These are phyloP conservation scores for Penicillium paxilli DNA, from an alignment of 495 filamentous ascomycete species.

Conservation along the genomic window DNA sequence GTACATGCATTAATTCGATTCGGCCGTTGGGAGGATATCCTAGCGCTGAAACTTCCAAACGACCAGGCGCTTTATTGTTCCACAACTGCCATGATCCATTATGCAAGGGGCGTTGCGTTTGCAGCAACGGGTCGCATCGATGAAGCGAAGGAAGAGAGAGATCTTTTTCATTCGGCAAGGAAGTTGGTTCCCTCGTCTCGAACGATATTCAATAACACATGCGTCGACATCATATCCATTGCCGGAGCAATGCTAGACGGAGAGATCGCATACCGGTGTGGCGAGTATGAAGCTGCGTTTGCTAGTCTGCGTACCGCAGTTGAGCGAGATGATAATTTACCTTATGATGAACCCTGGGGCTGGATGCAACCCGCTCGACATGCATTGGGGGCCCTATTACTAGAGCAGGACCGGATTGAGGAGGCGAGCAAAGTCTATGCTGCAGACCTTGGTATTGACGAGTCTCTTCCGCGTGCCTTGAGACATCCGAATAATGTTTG, in stretches of 20 bases:
- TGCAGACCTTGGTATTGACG: constrained; percentile 61
- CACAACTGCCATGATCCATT: constrained; percentile 64
- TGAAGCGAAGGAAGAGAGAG: constrained; percentile 46
- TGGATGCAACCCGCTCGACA: constrained; percentile 71
- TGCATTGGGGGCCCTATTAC: constrained; percentile 61
- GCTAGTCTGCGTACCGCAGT: constrained; percentile 52
- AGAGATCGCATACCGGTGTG: constrained; percentile 64
- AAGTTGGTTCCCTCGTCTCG: constrained; percentile 50
- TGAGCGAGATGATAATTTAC: constrained; percentile 53
- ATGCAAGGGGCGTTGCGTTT: constrained; percentile 62
- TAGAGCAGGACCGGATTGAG: constrained; percentile 59
- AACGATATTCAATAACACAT: constrained; percentile 66
- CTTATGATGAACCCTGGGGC: constrained; percentile 69
- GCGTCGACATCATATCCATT: constrained; percentile 57
- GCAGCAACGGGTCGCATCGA: constrained; percentile 52
- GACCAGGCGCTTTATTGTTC: constrained; percentile 58
- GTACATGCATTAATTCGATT: constrained; percentile 68
- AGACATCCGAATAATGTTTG: constrained; percentile 69
- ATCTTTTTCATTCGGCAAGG: constrained; percentile 45
- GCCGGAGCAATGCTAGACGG: constrained; percentile 66
- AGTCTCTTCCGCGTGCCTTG: constrained; percentile 53
- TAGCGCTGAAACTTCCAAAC: constrained; percentile 45
- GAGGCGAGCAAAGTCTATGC: constrained; percentile 56
- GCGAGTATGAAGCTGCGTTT: constrained; percentile 56
- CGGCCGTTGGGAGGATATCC: constrained; percentile 61